phyloP scores from a whole-genome alignment of 306 rosid species.

The Lathyrus oleraceus region DNA sequence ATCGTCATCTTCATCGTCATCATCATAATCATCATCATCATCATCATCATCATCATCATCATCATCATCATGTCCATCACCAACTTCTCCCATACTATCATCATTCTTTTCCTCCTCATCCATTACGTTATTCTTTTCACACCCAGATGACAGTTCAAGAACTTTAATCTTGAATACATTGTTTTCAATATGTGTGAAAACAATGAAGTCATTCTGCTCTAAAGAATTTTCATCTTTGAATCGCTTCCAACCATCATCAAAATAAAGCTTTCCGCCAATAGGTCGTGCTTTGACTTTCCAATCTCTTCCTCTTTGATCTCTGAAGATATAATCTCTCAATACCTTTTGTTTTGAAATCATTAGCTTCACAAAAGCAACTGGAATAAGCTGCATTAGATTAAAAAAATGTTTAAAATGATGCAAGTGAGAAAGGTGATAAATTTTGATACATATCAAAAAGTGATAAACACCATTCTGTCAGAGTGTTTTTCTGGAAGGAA shows the following conservation, averaged over 20 bases:
- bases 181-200: constrained; percentile 16
- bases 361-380: constrained; percentile 27
- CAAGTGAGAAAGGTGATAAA: no score
- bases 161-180: constrained; percentile 24
- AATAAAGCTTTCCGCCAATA: neutral
- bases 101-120: neutral
- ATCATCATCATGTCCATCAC: neutral
- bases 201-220: neutral
- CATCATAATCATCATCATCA: neutral
- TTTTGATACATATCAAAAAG: no score
- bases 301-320: constrained; percentile 14
- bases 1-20: neutral
- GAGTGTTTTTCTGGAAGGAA: neutral
- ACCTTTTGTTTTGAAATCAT: neutral
- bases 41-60: neutral
- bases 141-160: constrained; percentile 3
- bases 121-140: constrained; percentile 18
- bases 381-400: constrained; percentile 36
- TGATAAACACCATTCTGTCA: constrained; percentile 34
- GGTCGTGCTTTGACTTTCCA: constrained; percentile 12
- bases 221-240: constrained; percentile 27
- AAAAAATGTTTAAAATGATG: no score
- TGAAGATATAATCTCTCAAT: constrained; percentile 16
- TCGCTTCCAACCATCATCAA: constrained; percentile 33
- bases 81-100: neutral